These are phyloP conservation scores for Heliamphora pulchella DNA, from an alignment of 179 eudicot genomes.

Conservation along the genomic window DNA sequence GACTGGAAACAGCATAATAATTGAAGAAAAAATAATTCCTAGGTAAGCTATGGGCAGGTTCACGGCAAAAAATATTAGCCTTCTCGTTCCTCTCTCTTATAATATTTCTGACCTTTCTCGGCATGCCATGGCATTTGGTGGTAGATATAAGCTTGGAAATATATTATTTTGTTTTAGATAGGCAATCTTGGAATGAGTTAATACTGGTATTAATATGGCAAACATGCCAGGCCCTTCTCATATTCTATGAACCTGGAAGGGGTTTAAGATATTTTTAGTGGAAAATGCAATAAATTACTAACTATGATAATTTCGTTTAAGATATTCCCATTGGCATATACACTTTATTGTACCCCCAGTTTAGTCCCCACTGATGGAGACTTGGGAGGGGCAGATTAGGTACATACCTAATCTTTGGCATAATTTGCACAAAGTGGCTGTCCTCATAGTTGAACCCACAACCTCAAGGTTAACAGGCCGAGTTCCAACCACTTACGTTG, in stretches of 20 bases:
- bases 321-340: not conserved
- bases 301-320: not conserved
- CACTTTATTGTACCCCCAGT: not conserved
- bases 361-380: no score
- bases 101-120: not conserved
- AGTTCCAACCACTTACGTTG: not conserved
- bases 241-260: not conserved
- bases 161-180: no score
- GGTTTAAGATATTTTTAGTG: not conserved
- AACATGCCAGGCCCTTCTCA: not conserved
- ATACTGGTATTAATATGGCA: no score
- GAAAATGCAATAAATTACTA: not conserved
- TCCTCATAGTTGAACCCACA: no score
- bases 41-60: not conserved
- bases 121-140: not conserved
- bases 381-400: no score
- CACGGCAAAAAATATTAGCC: not conserved
- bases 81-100: not conserved
- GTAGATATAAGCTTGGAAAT: no score
- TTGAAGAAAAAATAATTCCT: not conserved
- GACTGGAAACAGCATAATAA: not conserved
- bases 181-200: no score
- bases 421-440: no score
- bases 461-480: no score
- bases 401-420: no score